Conservation (phyloP, 2,329 filamentous ascomycete genomes). For the Pestalotiopsis sp. region DNA sequence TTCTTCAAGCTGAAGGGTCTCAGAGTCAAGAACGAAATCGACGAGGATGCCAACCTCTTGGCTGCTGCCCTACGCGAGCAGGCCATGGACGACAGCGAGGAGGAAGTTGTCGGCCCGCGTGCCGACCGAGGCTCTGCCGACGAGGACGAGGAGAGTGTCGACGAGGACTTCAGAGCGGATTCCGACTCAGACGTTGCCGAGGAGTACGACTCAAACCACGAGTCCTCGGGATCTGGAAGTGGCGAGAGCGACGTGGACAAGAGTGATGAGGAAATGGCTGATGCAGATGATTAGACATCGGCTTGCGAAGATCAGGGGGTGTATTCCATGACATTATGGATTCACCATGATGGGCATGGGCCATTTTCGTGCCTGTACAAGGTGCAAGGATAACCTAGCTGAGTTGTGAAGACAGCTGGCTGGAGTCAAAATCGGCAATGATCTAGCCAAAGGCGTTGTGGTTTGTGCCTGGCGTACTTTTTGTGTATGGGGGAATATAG, state of each 20-base stretch:
- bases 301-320: not conserved
- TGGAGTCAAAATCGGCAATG: not conserved
- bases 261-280: conserved; percentile 53
- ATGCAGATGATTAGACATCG: conserved; percentile 43
- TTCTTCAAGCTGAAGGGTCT: conserved; percentile 97
- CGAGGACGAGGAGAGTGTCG: conserved; percentile 91
- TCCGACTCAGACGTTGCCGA: conserved; percentile 95
- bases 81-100: conserved; percentile 68
- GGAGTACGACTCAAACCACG: conserved; percentile 89
- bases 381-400: conserved; percentile 31
- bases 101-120: conserved; percentile 69
- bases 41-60: conserved; percentile 82
- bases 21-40: conserved; percentile 97
- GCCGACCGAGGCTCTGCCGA: conserved; percentile 88
- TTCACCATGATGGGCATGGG: not conserved
- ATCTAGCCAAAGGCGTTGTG: not conserved
- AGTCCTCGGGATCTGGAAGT: conserved; percentile 75
- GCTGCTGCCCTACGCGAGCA: conserved; percentile 82
- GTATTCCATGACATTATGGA: not conserved
- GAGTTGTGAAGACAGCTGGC: not conserved
- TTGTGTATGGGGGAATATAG: not conserved
- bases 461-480: not conserved
- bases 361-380: conserved; percentile 22
- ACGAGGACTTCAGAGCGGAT: conserved; percentile 93
- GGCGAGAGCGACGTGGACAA: conserved; percentile 62